Base-by-base conservation (phyloP, 1,139 yeast genomes). In the Keqinozyma sinolaborantium region DNA sequence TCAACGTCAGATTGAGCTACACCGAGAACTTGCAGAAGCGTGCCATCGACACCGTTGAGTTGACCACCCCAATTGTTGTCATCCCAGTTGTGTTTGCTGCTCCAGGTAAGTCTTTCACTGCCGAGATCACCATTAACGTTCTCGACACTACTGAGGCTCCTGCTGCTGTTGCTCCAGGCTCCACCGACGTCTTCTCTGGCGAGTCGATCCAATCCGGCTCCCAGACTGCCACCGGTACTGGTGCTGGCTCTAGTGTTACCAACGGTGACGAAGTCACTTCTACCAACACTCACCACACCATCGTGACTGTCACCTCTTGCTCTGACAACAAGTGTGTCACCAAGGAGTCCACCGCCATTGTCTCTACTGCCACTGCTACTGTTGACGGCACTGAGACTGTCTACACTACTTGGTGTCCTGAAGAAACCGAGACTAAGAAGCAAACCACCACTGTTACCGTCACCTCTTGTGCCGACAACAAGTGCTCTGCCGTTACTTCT, bases 291-390 rank as follows among this genome's bases (percentile, higher is more conserved):
- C 24, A 30, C n/a, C 39, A 44, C 24, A 47, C 56, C 14, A 57
- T 67, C 38, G 58, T 67, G 35, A 72, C 80, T 48, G 56, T 73
- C 53, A 73, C 79, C 36, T 64, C 72, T 26, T 73, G 80, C 59
- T 42, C 48, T 15, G 53, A 58, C 45, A 31, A 56, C 50, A 50
- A 39, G 24, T 68, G 72, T 44, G 30, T 51, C 24, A 41, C 45
- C 20, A 42, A 47, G 23, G 52, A 58, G 4, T 50, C 45, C 19
- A 63, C 72, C 33, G 21, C 21, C 21, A 7, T 18, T 18, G 10
- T 7, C 9, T 18, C 21, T 7, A 64, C 72, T 25, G 70, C 68
- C 34, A 41, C 64, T 23, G 57, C 67, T 28, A 49, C 56, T 23
- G 54, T 58, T 38, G 58, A 64, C 27, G 50, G 48, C 25, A 39